phyloP scores from a whole-genome alignment of 768 basidiomycete genomes.

The Amyloporia xantha region DNA sequence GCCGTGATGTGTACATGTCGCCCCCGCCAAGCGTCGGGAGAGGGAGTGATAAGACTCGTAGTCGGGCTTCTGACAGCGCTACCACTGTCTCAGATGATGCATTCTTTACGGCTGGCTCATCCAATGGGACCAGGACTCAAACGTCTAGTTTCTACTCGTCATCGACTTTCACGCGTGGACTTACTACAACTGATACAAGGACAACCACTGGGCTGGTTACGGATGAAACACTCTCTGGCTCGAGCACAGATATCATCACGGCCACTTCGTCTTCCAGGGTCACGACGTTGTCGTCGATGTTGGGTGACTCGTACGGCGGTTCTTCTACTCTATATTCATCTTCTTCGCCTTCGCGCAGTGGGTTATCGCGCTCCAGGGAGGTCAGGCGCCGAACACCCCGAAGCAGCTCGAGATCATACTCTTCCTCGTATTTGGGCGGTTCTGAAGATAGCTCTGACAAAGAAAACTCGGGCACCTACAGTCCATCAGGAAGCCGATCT shows the following conservation, averaged over 20 bases:
- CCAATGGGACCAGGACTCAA: slow-evolving; percentile 24
- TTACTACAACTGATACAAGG: slow-evolving; percentile 20
- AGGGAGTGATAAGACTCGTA: slow-evolving; percentile 22
- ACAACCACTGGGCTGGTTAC: slow-evolving; percentile 28
- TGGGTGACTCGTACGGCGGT: slow-evolving; percentile 44
- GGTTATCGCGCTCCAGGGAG: slow-evolving; percentile 51
- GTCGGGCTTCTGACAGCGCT: slow-evolving; percentile 19
- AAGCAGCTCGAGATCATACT: slow-evolving; percentile 35
- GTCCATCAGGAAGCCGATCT: slow-evolving; percentile 4
- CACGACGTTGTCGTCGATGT: slow-evolving; percentile 47
- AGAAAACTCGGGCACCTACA: slow-evolving; percentile 38
- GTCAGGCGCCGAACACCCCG: slow-evolving; percentile 47
- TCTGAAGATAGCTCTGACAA: slow-evolving; percentile 49
- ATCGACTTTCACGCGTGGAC: slow-evolving; percentile 24
- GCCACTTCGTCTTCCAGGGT: slow-evolving; percentile 48
- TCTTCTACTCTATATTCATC: slow-evolving; percentile 28
- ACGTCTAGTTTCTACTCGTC: slow-evolving; percentile 32
- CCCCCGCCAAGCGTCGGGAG: slow-evolving; percentile 37
- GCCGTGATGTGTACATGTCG: slow-evolving; percentile 36
- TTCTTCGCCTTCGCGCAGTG: slow-evolving; percentile 42
- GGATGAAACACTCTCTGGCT: slow-evolving; percentile 33
- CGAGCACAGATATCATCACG: slow-evolving; percentile 39
- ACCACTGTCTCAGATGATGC: slow-evolving; percentile 35
- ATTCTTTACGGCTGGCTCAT: slow-evolving; percentile 40
- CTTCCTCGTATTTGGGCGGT: slow-evolving; percentile 31